Evolutionary conservation across 805 yeast species (phyloP).

Genomic region (Metschnikowia orientalis): DNA sequence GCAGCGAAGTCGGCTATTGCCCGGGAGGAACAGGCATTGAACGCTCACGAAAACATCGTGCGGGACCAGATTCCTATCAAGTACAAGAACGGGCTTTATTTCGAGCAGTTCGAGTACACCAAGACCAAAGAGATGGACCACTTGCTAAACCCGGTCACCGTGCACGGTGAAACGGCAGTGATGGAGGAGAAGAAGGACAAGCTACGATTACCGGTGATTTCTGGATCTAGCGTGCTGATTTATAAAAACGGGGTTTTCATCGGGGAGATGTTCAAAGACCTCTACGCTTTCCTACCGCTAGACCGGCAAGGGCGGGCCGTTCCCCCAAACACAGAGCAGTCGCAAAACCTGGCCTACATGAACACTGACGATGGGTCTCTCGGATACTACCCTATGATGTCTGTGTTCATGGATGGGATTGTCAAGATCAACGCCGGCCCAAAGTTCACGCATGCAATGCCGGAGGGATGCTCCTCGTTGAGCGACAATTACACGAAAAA

Average conservation of each 20-base stretch:
- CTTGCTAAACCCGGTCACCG: constrained; percentile 64
- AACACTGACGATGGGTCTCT: constrained; percentile 73
- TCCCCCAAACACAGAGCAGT: constrained; percentile 28
- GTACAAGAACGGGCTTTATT: constrained; percentile 70
- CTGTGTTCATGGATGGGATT: constrained; percentile 74
- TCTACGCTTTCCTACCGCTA: constrained; percentile 79
- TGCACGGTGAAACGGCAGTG: constrained; percentile 64
- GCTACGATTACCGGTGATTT: constrained; percentile 41
- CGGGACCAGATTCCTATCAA: constrained; percentile 88
- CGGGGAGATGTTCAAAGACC: constrained; percentile 62
- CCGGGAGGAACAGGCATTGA: constrained; percentile 15
- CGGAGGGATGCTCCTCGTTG: constrained; percentile 44
- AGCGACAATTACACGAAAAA: constrained; percentile 60
- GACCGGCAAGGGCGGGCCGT: constrained; percentile 44
- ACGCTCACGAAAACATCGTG: constrained; percentile 39
- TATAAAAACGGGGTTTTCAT: constrained; percentile 71
- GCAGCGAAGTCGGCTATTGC: constrained; percentile 1
- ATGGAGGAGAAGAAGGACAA: constrained; percentile 40
- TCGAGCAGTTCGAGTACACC: constrained; percentile 80
- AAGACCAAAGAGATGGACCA: constrained; percentile 69
- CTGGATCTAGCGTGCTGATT: constrained; percentile 59
- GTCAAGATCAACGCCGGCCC: constrained; percentile 71
- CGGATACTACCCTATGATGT: constrained; percentile 89
- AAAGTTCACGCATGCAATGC: constrained; percentile 42
- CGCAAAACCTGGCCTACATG: constrained; percentile 34